These are phyloP conservation scores for Neophaeococcomyces mojaviensis DNA, from an alignment of 2,329 filamentous ascomycete genomes.

Conservation along the genomic window DNA sequence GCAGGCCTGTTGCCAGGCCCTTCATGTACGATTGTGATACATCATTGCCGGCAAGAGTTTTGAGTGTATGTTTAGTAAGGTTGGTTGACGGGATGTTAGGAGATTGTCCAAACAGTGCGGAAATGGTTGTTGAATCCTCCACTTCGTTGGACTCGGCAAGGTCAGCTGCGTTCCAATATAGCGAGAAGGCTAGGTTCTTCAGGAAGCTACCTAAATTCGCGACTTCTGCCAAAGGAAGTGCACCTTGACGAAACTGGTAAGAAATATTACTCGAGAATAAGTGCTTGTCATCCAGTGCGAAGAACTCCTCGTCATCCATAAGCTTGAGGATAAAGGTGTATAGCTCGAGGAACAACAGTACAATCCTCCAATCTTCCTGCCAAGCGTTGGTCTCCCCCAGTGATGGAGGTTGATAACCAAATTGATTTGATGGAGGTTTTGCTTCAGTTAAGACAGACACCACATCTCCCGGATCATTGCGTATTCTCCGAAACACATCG, in stretches of 20 bases:
- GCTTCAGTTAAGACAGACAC: slow-evolving; percentile 47
- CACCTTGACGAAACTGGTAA: slow-evolving; percentile 53
- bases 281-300: slow-evolving; percentile 35
- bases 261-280: slow-evolving; percentile 31
- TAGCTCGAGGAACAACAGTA: slow-evolving; percentile 85
- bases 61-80: slow-evolving; percentile 31
- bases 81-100: slow-evolving; percentile 10
- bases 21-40: slow-evolving; percentile 73
- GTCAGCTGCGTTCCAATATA: slow-evolving; percentile 76
- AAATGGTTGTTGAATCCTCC: slow-evolving; percentile 22
- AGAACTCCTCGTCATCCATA: slow-evolving; percentile 95
- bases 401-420: slow-evolving; percentile 18
- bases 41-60: slow-evolving; percentile 54
- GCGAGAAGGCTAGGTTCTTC: slow-evolving; percentile 80
- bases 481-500: slow-evolving; percentile 50
- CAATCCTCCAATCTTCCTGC: slow-evolving; percentile 74
- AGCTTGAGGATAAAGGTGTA: slow-evolving; percentile 89
- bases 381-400: slow-evolving; percentile 32
- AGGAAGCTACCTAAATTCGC: slow-evolving; percentile 71
- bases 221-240: slow-evolving; percentile 64
- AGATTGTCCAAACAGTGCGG: slow-evolving; percentile 17
- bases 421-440: slow-evolving; percentile 34
- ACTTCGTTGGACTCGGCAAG: slow-evolving; percentile 40
- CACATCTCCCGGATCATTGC: slow-evolving; percentile 50
- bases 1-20: slow-evolving; percentile 67